Evolutionary conservation across 2,329 filamentous ascomycete genomes (phyloP).

Genomic region (Huntiella abstrusa): DNA sequence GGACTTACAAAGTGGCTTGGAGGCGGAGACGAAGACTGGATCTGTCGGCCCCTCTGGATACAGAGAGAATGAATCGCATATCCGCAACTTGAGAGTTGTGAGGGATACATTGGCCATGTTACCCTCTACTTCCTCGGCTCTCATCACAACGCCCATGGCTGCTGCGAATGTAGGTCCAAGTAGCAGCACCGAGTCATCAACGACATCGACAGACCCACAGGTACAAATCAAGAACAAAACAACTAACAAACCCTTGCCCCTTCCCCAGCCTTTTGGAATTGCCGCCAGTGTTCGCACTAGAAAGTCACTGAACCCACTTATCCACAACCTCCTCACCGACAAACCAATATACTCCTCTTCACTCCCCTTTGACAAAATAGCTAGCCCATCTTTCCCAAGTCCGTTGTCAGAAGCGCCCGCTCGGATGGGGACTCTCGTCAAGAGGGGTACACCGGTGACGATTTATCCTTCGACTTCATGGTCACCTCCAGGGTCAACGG

Average conservation of each 20-base stretch:
- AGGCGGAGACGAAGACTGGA: conserved; percentile 12
- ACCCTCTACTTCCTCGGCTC: conserved; percentile 65
- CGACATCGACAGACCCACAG: no score
- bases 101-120: conserved; percentile 54
- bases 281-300: conserved; percentile 21
- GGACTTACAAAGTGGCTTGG: conserved; percentile 17
- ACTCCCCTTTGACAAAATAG: conserved; percentile 52
- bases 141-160: conserved; percentile 74
- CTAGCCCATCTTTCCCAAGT: conserved; percentile 10
- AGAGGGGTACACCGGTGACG: conserved; percentile 75
- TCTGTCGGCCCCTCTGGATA: not conserved
- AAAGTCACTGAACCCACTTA: conserved; percentile 56
- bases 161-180: conserved; percentile 34
- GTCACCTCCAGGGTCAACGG: conserved; percentile 21
- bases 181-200: not conserved
- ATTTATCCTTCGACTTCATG: conserved; percentile 58
- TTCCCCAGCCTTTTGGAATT: conserved; percentile 14
- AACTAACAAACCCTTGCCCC: no score
- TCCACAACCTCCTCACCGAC: conserved; percentile 91
- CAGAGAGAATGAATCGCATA: conserved; percentile 26
- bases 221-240: no score
- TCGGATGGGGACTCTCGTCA: conserved; percentile 55
- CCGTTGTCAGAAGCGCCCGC: conserved; percentile 8
- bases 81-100: conserved; percentile 54
- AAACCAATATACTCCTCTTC: conserved; percentile 87